Evolutionary conservation across 805 yeast species (phyloP).

Genomic region (Isabelozyma pseudorhagii): DNA sequence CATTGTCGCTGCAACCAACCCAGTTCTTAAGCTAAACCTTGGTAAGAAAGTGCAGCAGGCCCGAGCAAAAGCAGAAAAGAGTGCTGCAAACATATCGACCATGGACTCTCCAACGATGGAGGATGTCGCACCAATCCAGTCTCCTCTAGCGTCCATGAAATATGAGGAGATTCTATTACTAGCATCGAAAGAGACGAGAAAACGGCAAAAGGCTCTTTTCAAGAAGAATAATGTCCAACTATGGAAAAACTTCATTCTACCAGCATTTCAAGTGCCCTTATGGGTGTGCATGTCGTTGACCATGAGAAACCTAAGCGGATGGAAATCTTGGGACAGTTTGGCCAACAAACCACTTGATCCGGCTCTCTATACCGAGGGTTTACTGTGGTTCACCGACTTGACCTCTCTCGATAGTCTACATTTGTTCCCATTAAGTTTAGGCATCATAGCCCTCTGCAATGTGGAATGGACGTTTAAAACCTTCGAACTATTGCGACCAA

Average conservation of each 20-base stretch:
- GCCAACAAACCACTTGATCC: constrained; percentile 49
- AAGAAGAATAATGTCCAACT: constrained; percentile 63
- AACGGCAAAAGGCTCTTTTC: constrained; percentile 71
- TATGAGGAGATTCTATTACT: constrained; percentile 77
- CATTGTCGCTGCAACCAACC: constrained; percentile 68
- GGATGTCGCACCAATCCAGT: constrained; percentile 9
- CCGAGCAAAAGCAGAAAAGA: constrained; percentile 15
- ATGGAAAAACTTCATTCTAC: constrained; percentile 77
- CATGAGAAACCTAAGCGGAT: constrained; percentile 72
- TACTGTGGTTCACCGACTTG: constrained; percentile 62
- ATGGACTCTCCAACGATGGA: neutral
- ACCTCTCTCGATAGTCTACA: constrained; percentile 59
- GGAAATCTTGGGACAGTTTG: constrained; percentile 44
- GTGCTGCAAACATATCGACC: constrained; percentile 12
- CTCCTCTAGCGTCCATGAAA: constrained; percentile 45
- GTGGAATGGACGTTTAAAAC: constrained; percentile 79
- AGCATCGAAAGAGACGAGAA: constrained; percentile 73
- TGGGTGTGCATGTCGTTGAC: constrained; percentile 81
- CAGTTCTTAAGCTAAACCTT: constrained; percentile 60
- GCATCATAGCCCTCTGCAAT: constrained; percentile 68
- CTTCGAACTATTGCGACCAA: constrained; percentile 47
- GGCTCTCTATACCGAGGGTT: constrained; percentile 48
- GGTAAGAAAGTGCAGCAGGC: constrained; percentile 47
- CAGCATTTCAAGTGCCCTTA: constrained; percentile 79
- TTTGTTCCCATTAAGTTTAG: constrained; percentile 67